Base-by-base conservation (phyloP, 2,329 filamentous ascomycete species). In the Pseudofabraea citricarpa region DNA sequence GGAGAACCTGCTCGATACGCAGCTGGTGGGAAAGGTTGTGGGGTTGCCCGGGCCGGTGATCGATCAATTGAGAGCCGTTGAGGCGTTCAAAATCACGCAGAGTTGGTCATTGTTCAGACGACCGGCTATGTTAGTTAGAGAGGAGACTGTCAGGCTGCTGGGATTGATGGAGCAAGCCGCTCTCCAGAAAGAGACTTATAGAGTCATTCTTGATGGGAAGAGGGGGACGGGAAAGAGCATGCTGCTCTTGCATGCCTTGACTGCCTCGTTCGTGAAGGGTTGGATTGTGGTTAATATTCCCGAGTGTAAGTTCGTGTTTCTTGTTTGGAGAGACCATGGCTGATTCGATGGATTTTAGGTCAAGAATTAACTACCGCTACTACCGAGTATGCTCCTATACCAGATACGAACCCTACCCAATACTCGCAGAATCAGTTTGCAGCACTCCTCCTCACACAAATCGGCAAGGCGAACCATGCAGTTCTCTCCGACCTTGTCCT, bases 261-360 rank as follows among this genome's bases (percentile, higher is more conserved):
- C 85, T 15, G 83, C 90, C 65, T 91, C 81, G 2, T 82, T 91
- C 53, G 63, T 90, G 58, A 88, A 89, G 63, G 77, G 85, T 21
- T 97, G 90, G 89, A 74, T 95, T 35, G 90, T 97, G 36, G 75
- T 98, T 46, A 85, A 87, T 59, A 75, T 97, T 40, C 90, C 93
- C 27, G 90, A 98, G 69, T 86, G 90, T 94, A 72, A 56, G 74
- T 58, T 38, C 21, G 7, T 3, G 19, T 40, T 9, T 6, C 33
- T 22, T 32, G 8, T 29, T 29, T 19, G 13, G 3, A 13, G 8
- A 18, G 22, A 31, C 27, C 13, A 32, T 23, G 9, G 6, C 27
- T 21, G 27, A 29, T 37, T 7, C 3, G 26, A 20, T 26, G 21
- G 24, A 16, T 26, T 19, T 12, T 54, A 88, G 91, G 81, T 43